Conservation (phyloP, 257 asterid species). For the Salvia hispanica region DNA sequence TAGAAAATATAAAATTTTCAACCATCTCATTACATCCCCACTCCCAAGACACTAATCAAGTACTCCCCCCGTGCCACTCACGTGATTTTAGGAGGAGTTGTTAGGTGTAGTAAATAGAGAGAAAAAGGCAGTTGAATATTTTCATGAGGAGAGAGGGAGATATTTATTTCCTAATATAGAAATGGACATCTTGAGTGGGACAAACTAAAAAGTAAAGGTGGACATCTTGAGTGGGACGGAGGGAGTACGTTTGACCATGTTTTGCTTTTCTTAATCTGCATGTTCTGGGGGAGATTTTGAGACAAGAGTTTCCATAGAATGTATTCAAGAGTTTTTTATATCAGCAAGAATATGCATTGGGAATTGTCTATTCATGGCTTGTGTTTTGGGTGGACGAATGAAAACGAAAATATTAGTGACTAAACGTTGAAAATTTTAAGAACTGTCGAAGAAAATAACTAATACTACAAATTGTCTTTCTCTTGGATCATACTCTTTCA, state of each 20-base stretch:
- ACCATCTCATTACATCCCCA: neutral
- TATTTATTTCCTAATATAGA: too few species aligned
- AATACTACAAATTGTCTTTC: neutral
- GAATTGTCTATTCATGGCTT: neutral
- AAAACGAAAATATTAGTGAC: neutral
- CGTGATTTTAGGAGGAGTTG: too few species aligned
- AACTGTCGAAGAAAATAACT: conserved; percentile 1
- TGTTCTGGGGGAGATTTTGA: neutral
- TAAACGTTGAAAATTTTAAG: neutral
- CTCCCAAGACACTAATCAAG: too few species aligned
- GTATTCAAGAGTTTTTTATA: neutral
- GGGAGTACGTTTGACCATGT: too few species aligned
- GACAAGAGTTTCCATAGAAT: neutral
- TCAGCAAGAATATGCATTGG: neutral
- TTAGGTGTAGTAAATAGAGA: too few species aligned
- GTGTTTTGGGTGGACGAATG: neutral
- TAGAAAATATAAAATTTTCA: neutral
- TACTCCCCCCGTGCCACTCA: too few species aligned
- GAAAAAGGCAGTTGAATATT: too few species aligned
- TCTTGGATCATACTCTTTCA: conserved; percentile 10
- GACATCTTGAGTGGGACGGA: too few species aligned
- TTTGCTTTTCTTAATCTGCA: neutral
- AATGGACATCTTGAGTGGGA: too few species aligned
- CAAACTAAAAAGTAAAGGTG: too few species aligned
- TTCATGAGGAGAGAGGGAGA: too few species aligned